Evolutionary conservation across 164 flowering plant species (phyloP).

Genomic region (Warburgia ugandensis): DNA sequence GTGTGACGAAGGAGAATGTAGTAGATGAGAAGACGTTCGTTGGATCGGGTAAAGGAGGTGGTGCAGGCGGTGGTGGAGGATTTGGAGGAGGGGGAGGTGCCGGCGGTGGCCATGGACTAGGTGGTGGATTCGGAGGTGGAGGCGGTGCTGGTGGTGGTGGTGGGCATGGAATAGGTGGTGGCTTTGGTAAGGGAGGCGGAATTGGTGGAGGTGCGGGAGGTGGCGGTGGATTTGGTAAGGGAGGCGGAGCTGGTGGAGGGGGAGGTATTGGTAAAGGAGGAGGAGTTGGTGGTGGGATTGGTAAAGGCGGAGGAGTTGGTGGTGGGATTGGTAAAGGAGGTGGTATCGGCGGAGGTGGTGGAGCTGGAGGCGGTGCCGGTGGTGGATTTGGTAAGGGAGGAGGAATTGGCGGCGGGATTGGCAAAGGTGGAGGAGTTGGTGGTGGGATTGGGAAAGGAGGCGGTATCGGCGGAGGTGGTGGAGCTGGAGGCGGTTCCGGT

Average conservation of each 20-base stretch:
- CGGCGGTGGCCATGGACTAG: not conserved
- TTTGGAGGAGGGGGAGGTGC: not conserved
- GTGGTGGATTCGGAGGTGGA: too few relatives aligned
- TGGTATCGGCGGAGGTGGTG: not conserved
- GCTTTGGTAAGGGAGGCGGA: not conserved
- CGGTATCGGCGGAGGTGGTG: not conserved
- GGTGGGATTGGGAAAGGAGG: slow-evolving; percentile 1
- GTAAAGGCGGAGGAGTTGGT: not conserved
- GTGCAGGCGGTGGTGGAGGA: not conserved
- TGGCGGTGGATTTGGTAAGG: not conserved
- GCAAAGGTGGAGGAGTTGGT: not conserved
- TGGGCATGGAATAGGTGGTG: not conserved
- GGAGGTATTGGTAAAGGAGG: not conserved
- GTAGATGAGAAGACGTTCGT: slow-evolving; percentile 2
- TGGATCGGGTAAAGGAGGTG: not conserved
- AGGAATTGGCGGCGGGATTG: slow-evolving; percentile 2
- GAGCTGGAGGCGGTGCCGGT: not conserved
- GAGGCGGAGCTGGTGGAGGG: not conserved
- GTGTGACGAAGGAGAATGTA: not conserved
- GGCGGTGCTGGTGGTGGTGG: not conserved
- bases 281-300: not conserved
- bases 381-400: slow-evolving; percentile 1
- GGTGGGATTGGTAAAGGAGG: not conserved
- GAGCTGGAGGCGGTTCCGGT: not conserved
- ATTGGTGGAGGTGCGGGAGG: not conserved